Evolutionary conservation across 345 rosid species (phyloP).

Genomic region (Melaleuca alternifolia): DNA sequence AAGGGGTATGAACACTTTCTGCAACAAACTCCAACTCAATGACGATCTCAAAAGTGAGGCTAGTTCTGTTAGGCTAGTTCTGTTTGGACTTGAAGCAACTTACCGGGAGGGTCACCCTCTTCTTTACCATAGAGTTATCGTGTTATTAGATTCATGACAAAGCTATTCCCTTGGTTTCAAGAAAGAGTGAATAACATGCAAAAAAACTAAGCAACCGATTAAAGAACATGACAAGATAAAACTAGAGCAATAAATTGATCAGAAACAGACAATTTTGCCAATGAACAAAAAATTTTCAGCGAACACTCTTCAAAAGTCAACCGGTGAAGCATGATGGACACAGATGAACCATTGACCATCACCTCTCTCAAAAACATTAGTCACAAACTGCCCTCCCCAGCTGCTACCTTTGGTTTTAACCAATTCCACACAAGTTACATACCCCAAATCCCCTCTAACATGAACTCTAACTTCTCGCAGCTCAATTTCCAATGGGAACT

Average conservation of each 20-base stretch:
- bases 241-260: background rate
- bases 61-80: background rate
- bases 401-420: constrained; percentile 83
- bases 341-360: constrained; percentile 71
- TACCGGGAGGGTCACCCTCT: background rate
- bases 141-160: background rate
- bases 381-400: constrained; percentile 93
- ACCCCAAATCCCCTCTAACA: constrained; percentile 72
- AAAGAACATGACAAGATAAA: background rate
- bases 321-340: constrained; percentile 85
- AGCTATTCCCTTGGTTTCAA: background rate
- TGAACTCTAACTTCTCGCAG: constrained; percentile 56
- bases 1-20: background rate
- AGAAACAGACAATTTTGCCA: background rate
- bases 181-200: background rate
- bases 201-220: background rate
- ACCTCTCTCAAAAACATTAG: constrained; percentile 78
- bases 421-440: constrained; percentile 70
- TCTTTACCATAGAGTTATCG: background rate
- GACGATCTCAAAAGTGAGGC: background rate
- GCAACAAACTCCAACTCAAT: background rate
- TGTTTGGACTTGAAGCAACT: background rate
- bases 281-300: background rate
- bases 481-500: constrained; percentile 72
- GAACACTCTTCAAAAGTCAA: constrained; percentile 42